phyloP scores from a whole-genome alignment of 192 early-diverging fungal genomes.

The Tieghemiomyces parasiticus region DNA sequence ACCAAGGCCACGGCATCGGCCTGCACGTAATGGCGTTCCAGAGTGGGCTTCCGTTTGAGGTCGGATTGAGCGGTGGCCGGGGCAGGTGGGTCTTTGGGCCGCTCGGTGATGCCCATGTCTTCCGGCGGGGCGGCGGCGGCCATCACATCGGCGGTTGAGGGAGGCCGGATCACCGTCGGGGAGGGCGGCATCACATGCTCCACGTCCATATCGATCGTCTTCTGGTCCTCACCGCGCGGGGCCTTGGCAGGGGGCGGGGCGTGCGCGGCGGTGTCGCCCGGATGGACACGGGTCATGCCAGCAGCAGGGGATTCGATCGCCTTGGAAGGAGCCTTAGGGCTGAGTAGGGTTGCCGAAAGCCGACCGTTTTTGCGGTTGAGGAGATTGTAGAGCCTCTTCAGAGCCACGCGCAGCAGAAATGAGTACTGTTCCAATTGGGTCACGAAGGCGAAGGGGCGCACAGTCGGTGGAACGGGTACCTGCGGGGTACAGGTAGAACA shows the following conservation, averaged over 20 bases:
- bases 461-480: conserved; percentile 22
- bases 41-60: neutral
- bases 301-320: conserved; percentile 9
- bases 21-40: neutral
- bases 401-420: conserved; percentile 68
- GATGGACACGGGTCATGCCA: neutral
- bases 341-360: neutral
- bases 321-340: neutral
- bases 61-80: neutral
- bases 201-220: neutral
- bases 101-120: neutral
- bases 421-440: conserved; percentile 85
- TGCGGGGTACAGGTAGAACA: conserved; percentile 37
- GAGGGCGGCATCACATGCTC: neutral
- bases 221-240: neutral
- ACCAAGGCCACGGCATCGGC: neutral
- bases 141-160: neutral
- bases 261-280: neutral
- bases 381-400: conserved; percentile 64
- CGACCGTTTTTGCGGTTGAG: conserved; percentile 36
- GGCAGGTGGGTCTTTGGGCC: neutral
- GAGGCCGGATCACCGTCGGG: neutral
- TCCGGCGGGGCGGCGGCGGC: neutral
- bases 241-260: neutral
- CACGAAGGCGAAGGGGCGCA: conserved; percentile 46